phyloP scores from a whole-genome alignment of 2,329 filamentous ascomycete species.

The Zasmidium angulare region DNA sequence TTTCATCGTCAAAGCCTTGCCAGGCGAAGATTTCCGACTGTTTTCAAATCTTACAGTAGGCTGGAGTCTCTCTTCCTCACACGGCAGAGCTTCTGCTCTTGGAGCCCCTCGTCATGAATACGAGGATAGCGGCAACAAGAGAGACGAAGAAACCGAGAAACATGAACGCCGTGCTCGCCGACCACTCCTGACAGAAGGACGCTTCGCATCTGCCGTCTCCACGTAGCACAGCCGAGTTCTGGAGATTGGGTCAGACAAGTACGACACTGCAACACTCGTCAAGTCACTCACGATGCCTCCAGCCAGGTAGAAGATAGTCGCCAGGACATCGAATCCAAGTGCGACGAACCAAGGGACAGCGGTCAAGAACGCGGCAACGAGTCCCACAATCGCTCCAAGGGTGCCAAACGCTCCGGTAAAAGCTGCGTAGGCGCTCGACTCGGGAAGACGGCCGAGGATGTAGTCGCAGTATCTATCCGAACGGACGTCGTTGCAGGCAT shows the following conservation, averaged over 20 bases:
- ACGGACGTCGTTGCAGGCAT: conserved; percentile 1
- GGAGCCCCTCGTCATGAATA: conserved; percentile 5
- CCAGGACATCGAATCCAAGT: conserved; percentile 11
- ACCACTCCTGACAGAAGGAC: conserved; percentile 2
- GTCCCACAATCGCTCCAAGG: conserved; percentile 13
- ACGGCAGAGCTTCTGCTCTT: not conserved
- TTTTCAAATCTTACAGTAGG: no score
- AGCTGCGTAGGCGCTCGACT: conserved; percentile 8
- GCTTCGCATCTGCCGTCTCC: not conserved
- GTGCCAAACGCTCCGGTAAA: conserved; percentile 17
- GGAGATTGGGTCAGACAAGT: not conserved
- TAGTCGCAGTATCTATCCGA: not conserved
- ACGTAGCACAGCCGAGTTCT: not conserved
- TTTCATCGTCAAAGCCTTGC: no score
- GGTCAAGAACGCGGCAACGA: conserved; percentile 11
- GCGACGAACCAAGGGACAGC: conserved; percentile 10
- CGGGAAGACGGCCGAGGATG: not conserved
- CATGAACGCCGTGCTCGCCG: conserved; percentile 15
- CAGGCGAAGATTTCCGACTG: no score
- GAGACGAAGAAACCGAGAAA: conserved; percentile 13
- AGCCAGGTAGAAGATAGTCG: conserved; percentile 19
- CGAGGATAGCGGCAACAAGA: conserved; percentile 6
- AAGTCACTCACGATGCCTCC: conserved; percentile 14
- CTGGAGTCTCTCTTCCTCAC: not conserved
- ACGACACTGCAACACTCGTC: not conserved